phyloP scores from a whole-genome alignment of 2,329 filamentous ascomycete species.

The Pyricularia grisea region DNA sequence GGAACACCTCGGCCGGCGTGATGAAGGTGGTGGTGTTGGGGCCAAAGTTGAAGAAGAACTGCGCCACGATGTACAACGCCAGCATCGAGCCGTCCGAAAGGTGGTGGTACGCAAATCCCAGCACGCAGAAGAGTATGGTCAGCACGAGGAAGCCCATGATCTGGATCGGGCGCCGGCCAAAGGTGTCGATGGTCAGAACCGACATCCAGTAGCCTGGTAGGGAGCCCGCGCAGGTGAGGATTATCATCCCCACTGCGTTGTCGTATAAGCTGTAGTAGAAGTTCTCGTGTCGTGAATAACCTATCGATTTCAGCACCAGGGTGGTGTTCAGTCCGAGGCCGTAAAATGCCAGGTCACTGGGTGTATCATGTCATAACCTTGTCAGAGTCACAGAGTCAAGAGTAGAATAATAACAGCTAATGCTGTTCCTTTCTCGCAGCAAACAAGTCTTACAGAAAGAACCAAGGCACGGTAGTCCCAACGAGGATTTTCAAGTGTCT shows the following conservation, averaged over 20 bases:
- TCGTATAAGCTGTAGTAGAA: slow-evolving; percentile 65
- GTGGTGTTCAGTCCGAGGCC: slow-evolving; percentile 69
- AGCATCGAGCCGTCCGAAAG: slow-evolving; percentile 43
- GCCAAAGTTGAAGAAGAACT: slow-evolving; percentile 52
- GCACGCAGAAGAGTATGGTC: slow-evolving; percentile 50
- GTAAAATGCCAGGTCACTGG: slow-evolving; percentile 44
- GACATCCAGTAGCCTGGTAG: slow-evolving; percentile 82
- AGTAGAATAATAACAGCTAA: not conserved
- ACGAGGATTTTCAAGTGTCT: slow-evolving; percentile 57
- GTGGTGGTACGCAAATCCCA: slow-evolving; percentile 52
- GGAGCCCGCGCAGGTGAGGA: slow-evolving; percentile 68
- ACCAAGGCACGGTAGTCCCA: slow-evolving; percentile 71
- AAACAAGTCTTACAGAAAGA: slow-evolving; percentile 44
- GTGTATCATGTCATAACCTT: not conserved
- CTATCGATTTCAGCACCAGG: slow-evolving; percentile 61
- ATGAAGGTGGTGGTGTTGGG: slow-evolving; percentile 50
- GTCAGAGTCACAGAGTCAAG: not conserved
- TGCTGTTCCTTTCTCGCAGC: not conserved
- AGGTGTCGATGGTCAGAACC: slow-evolving; percentile 56
- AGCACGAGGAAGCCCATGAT: slow-evolving; percentile 52
- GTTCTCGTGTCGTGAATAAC: slow-evolving; percentile 44
- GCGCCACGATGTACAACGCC: slow-evolving; percentile 43
- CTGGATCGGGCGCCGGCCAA: slow-evolving; percentile 73
- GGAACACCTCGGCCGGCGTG: slow-evolving; percentile 47
- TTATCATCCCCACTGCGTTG: slow-evolving; percentile 69